Conservation (phyloP, 306 rosid genomes). For the Hippophae rhamnoides region DNA sequence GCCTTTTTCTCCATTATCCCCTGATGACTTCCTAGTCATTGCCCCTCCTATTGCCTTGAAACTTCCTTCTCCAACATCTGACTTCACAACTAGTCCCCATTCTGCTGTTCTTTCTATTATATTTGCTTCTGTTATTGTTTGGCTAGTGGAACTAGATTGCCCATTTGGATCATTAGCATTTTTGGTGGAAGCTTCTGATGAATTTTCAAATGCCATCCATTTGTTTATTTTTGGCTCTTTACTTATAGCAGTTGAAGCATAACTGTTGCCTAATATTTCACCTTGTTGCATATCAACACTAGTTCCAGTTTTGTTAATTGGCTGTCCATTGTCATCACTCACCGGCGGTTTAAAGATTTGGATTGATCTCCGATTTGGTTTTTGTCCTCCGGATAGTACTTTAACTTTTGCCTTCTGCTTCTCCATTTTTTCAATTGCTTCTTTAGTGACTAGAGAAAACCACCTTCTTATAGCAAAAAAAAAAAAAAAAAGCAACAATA, state of each 20-base stretch:
- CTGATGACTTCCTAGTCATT: constrained; percentile 17
- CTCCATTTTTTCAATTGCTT: constrained; percentile 21
- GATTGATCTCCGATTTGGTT: constrained; percentile 13
- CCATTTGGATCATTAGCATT: neutral
- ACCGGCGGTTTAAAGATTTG: constrained; percentile 17
- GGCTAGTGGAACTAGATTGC: neutral
- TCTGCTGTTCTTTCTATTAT: constrained; percentile 62
- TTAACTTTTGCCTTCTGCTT: constrained; percentile 24
- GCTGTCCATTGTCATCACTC: constrained; percentile 15
- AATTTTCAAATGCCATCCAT: constrained; percentile 81
- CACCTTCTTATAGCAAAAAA: neutral
- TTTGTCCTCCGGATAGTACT: constrained; percentile 16
- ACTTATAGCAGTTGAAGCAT: constrained; percentile 18
- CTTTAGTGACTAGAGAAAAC: too few species aligned
- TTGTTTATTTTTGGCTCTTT: constrained; percentile 23
- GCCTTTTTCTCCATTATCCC: constrained; percentile 25
- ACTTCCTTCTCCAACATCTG: constrained; percentile 32
- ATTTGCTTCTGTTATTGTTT: constrained; percentile 36
- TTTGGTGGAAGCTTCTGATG: neutral
- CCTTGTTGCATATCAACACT: neutral
- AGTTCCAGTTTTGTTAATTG: neutral
- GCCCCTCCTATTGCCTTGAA: constrained; percentile 25
- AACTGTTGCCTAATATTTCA: constrained; percentile 10
- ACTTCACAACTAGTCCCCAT: constrained; percentile 68
- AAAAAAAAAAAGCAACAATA: neutral